A percentile compares a stretch with the other conserved stretches of the same genome.
These are phyloP conservation scores for Boechera divaricarpa DNA, from an alignment of 345 rosid species.

Conservation along the genomic window DNA sequence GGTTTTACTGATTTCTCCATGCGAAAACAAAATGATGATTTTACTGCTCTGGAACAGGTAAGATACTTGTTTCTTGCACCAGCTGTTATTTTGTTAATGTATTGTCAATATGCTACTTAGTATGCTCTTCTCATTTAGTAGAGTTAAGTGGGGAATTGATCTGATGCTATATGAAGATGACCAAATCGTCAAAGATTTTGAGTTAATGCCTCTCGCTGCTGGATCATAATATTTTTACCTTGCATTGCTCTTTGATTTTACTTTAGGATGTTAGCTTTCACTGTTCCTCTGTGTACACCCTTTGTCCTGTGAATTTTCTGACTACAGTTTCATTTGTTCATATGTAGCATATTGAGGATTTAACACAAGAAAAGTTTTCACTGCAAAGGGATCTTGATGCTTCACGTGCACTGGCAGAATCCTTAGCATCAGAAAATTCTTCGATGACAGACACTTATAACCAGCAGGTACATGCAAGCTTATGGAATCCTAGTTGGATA, in stretches of 20 bases:
- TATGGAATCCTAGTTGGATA: conserved; percentile 25
- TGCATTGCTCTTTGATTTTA: not conserved
- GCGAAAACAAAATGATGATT: conserved; percentile 80
- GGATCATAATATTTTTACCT: conserved; percentile 4
- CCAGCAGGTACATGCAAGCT: conserved; percentile 70
- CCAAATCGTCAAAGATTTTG: conserved; percentile 25
- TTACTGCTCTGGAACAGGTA: conserved; percentile 95
- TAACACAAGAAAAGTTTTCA: conserved; percentile 94
- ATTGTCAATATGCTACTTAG: conserved; percentile 19
- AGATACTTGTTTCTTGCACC: conserved; percentile 20
- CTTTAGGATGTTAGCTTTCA: conserved; percentile 18
- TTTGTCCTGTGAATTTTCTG: conserved; percentile 29
- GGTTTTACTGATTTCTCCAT: conserved; percentile 54
- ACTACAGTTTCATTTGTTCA: conserved; percentile 23
- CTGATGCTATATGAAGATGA: conserved; percentile 18
- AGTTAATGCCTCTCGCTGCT: not conserved
- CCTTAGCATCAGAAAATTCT: conserved; percentile 96
- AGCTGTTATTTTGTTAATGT: not conserved
- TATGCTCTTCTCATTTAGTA: conserved; percentile 11
- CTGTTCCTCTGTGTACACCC: not conserved
- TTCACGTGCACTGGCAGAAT: conserved; percentile 86
- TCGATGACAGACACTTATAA: conserved; percentile 90
- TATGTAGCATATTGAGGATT: conserved; percentile 94
- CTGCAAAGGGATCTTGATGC: conserved; percentile 98
- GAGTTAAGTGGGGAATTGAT: conserved; percentile 11